phyloP scores from a whole-genome alignment of 257 asterid genomes.

The Solanum arcanum region DNA sequence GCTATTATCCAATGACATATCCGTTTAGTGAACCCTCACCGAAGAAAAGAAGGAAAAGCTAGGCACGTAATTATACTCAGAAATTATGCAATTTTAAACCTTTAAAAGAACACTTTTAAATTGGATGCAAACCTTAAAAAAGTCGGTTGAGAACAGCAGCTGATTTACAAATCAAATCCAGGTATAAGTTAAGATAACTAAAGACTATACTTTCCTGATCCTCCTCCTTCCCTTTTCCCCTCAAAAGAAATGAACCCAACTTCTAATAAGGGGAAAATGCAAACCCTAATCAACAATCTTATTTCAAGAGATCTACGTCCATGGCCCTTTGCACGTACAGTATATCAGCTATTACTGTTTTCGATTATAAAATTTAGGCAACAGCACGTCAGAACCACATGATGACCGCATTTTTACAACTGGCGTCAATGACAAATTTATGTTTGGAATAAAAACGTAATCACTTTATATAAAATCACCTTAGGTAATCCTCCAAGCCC shows the following conservation, averaged over 20 bases:
- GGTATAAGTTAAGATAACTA: not conserved
- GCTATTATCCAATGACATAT: not conserved
- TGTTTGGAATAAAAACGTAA: not conserved
- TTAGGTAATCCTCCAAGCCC: conserved; percentile 92
- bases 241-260: not conserved
- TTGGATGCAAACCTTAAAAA: not conserved
- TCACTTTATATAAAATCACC: conserved; percentile 33
- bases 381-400: not conserved
- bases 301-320: not conserved
- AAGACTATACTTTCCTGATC: not conserved
- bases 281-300: not conserved
- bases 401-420: not conserved
- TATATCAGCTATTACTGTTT: not conserved
- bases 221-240: not conserved
- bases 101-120: not conserved
- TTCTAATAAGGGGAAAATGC: not conserved
- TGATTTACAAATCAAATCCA: not conserved
- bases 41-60: not conserved
- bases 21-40: not conserved
- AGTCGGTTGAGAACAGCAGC: not conserved
- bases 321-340: not conserved
- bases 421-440: not conserved
- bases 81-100: not conserved
- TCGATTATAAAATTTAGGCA: not conserved
- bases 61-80: not conserved